Base-by-base conservation (phyloP, 306 rosid species). In the Castanea crenata region DNA sequence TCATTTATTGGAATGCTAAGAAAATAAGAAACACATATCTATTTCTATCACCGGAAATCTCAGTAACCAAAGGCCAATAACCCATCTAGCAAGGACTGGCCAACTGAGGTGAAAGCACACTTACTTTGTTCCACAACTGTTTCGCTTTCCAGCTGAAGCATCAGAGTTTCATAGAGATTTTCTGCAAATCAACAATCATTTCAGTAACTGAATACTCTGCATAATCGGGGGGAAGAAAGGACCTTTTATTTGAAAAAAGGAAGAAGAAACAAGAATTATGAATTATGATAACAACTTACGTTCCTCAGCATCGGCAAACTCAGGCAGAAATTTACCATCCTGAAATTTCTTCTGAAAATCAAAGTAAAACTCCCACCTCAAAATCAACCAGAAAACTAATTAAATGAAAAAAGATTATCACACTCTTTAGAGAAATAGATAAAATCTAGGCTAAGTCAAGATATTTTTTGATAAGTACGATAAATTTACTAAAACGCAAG, bases 281-380 rank as follows among this genome's bases (percentile, higher is more conserved):
- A 73, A 84, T 27, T 23, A 70, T 23, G 70, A 68, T 10, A 23
- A 59, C 35, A 18, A 70, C 88, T 84, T 75, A 88, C 99, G 87
- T 88, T 93, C 98, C 12, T 93, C 94, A 0, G 74, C 97, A 62
- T 93, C 97, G 6, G 87, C 93, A 88, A 93, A 95, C 87, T 95
- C 97, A 1, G 97, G 97, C 69, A 90, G 91, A 64, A 83, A 74
- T 65, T 74, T 57, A 64, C 96, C 99, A 77, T 88, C 94, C 58
- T 79, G 89, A 78, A 84, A 82, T 59, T 73, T 86, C 79, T 73
- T 86, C 88, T 85, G 84, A 65, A 56, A 78, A 76, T 55, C 79
- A 57, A 65, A 69, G 59, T 38, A 29, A 75, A 71, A 85, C 76
- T 16, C 57, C 31, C 77, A 83, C 23, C 55, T 79, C 76, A 83